These are phyloP conservation scores for Aschersonia sp. DNA, from an alignment of 2,329 filamentous ascomycete genomes.

Conservation along the genomic window DNA sequence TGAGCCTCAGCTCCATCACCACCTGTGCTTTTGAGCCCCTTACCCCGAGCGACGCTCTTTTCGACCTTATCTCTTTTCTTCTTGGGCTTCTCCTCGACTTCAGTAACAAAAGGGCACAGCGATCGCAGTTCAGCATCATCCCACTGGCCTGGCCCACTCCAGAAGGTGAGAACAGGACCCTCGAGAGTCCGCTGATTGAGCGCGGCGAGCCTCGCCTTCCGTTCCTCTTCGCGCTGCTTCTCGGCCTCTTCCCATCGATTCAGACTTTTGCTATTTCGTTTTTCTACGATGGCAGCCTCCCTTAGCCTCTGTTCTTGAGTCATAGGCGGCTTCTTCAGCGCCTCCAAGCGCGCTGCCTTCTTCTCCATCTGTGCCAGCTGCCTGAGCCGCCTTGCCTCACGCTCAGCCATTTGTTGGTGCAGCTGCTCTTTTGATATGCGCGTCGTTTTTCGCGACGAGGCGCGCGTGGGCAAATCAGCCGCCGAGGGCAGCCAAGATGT, in stretches of 20 bases:
- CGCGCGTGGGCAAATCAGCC: slow-evolving; percentile 41
- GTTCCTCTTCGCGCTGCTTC: slow-evolving; percentile 72
- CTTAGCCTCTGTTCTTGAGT: slow-evolving; percentile 76
- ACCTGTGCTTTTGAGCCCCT: slow-evolving; percentile 14
- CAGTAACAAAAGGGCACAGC: slow-evolving; percentile 50
- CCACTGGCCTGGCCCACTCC: slow-evolving; percentile 83
- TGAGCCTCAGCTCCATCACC: slow-evolving; percentile 6
- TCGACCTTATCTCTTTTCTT: slow-evolving; percentile 33
- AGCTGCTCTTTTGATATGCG: slow-evolving; percentile 45
- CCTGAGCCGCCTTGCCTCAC: slow-evolving; percentile 55
- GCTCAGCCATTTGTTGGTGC: slow-evolving; percentile 59
- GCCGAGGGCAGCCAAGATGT: slow-evolving; percentile 41
- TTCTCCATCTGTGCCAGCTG: slow-evolving; percentile 55
- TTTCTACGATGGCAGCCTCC: slow-evolving; percentile 72
- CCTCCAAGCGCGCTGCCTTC: slow-evolving; percentile 56
- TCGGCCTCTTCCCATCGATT: slow-evolving; percentile 93
- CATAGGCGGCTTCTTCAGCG: slow-evolving; percentile 64
- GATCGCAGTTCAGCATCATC: slow-evolving; percentile 59
- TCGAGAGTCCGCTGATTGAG: slow-evolving; percentile 76
- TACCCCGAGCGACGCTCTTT: slow-evolving; percentile 14
- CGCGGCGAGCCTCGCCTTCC: slow-evolving; percentile 70
- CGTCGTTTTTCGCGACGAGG: slow-evolving; percentile 43
- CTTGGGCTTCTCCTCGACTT: slow-evolving; percentile 49
- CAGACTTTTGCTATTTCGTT: slow-evolving; percentile 75
- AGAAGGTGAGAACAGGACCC: slow-evolving; percentile 80